Evolutionary conservation across 495 filamentous ascomycete species (phyloP).

Genomic region (Aspergillus nidulans): DNA sequence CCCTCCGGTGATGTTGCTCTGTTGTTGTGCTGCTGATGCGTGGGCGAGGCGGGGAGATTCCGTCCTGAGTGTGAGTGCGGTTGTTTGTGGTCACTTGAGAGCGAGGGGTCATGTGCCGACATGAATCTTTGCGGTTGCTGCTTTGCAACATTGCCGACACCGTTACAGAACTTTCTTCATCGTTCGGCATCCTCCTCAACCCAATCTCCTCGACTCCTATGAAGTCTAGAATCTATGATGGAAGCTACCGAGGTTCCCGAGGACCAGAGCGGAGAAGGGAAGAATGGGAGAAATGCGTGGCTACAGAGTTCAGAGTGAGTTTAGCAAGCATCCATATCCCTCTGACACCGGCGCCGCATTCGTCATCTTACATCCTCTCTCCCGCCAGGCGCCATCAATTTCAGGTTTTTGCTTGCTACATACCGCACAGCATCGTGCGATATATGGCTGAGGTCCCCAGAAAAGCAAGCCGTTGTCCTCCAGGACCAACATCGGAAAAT

Average conservation of each 20-base stretch:
- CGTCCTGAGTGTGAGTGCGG: too few relatives aligned
- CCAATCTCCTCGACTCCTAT: neutral
- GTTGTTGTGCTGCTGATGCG: too few relatives aligned
- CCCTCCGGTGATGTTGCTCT: neutral
- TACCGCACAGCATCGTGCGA: conserved; percentile 4
- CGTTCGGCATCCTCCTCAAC: too few relatives aligned
- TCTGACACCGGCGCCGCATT: neutral
- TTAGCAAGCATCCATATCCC: neutral
- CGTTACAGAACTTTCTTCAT: neutral
- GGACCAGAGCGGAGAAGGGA: neutral
- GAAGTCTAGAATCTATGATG: neutral
- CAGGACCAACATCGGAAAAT: neutral
- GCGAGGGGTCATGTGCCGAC: neutral
- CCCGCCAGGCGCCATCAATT: neutral
- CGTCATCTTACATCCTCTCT: neutral
- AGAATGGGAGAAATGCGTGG: neutral
- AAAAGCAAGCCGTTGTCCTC: neutral
- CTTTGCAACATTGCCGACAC: neutral
- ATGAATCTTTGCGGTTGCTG: neutral
- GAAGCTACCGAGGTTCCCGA: neutral
- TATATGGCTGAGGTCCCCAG: neutral
- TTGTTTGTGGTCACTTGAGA: neutral
- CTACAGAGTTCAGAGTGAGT: neutral
- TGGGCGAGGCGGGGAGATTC: neutral
- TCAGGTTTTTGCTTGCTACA: conserved; percentile 4